Percentiles rank a stretch among this genome's conserved stretches.
Conservation (phyloP, 306 rosid species). For the Hippophae tibetana region DNA sequence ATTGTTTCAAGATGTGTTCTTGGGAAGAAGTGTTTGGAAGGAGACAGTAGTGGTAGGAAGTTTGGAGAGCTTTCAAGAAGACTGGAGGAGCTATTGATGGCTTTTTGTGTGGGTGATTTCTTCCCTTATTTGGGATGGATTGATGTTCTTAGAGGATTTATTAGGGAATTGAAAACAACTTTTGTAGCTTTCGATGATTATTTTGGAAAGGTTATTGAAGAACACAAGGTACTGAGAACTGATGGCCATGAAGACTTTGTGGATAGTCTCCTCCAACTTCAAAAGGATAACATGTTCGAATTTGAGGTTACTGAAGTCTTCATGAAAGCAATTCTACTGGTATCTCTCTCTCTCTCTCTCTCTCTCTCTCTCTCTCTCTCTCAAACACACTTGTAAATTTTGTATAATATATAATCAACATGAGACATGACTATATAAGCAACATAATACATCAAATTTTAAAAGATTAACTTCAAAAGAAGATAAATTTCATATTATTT, state of each 20-base stretch:
- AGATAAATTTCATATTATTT: too few species aligned
- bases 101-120: slow-evolving; percentile 17
- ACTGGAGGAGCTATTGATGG: neutral
- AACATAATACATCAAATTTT: too few species aligned
- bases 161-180: neutral
- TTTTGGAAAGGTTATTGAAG: slow-evolving; percentile 1
- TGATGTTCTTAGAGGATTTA: slow-evolving; percentile 14
- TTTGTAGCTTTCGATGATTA: slow-evolving; percentile 7
- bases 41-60: neutral
- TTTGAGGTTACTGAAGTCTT: slow-evolving; percentile 12
- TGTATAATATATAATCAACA: too few species aligned
- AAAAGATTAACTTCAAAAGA: too few species aligned
- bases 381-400: too few species aligned
- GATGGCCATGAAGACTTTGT: slow-evolving; percentile 13
- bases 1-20: slow-evolving; percentile 5
- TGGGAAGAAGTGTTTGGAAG: neutral
- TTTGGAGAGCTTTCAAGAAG: slow-evolving; percentile 8
- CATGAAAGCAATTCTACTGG: too few species aligned
- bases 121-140: slow-evolving; percentile 21
- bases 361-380: too few species aligned
- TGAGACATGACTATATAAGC: too few species aligned
- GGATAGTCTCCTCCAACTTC: slow-evolving; percentile 29
- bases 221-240: neutral
- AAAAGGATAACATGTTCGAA: slow-evolving; percentile 4
- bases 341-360: too few species aligned